A percentile compares a stretch with the other conserved stretches of the same genome.
Conservation (phyloP, 768 basidiomycete genomes). For the Amanita subjunquillea region DNA sequence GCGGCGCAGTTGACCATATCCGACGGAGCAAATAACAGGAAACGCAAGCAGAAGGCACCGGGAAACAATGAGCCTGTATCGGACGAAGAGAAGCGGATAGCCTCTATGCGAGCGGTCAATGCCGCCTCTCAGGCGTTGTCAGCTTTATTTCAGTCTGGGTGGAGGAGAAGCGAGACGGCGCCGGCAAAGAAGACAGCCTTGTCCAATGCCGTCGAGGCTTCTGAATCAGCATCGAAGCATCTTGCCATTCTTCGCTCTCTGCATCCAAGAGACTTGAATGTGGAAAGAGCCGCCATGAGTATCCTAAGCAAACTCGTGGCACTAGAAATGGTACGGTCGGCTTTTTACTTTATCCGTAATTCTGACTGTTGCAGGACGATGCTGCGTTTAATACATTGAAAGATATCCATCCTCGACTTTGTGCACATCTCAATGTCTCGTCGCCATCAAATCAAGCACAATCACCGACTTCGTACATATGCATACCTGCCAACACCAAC, state of each 20-base stretch:
- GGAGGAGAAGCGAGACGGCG: conserved; percentile 34
- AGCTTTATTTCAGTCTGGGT: conserved; percentile 41
- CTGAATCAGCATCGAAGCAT: conserved; percentile 30
- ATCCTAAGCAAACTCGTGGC: conserved; percentile 56
- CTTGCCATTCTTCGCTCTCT: conserved; percentile 36
- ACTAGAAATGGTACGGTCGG: conserved; percentile 59
- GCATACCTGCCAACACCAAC: conserved; percentile 27
- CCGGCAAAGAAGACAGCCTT: conserved; percentile 12
- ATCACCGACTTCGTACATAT: conserved; percentile 11
- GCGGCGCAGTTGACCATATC: conserved; percentile 8
- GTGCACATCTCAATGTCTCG: conserved; percentile 18
- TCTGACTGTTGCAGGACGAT: conserved; percentile 34
- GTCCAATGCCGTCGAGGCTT: conserved; percentile 23
- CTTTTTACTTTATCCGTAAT: background rate
- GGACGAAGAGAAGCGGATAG: conserved; percentile 25
- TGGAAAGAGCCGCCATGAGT: conserved; percentile 66
- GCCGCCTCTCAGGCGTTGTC: conserved; percentile 48
- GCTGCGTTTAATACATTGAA: conserved; percentile 33
- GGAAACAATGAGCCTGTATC: background rate
- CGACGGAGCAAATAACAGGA: background rate
- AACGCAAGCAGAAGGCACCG: background rate
- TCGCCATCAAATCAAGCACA: conserved; percentile 1
- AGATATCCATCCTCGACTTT: conserved; percentile 36
- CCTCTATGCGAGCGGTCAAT: conserved; percentile 59
- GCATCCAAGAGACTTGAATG: conserved; percentile 40